A percentile compares a stretch with the other conserved stretches of the same genome.
phyloP scores from a whole-genome alignment of 2,329 filamentous ascomycete species.

The Aspergillus fumigatus region DNA sequence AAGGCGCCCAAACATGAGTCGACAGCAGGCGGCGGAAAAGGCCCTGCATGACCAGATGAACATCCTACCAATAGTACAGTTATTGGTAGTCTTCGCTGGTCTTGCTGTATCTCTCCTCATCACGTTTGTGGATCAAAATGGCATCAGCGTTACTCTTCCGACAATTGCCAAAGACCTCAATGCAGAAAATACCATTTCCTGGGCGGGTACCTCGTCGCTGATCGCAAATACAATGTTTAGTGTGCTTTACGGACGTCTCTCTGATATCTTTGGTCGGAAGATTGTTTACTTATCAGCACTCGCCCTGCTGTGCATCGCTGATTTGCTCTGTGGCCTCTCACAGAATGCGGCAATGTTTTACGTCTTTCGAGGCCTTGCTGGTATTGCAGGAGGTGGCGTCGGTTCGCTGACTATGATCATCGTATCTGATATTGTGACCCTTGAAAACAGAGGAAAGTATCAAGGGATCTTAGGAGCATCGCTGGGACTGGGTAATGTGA shows the following conservation, averaged over 20 bases:
- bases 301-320: slow-evolving; percentile 50
- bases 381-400: slow-evolving; percentile 60
- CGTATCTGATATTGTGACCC: slow-evolving; percentile 55
- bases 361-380: slow-evolving; percentile 56
- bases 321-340: slow-evolving; percentile 57
- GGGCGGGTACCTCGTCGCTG: slow-evolving; percentile 67
- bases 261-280: slow-evolving; percentile 60
- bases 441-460: slow-evolving; percentile 56
- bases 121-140: slow-evolving; percentile 55
- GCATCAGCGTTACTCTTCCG: slow-evolving; percentile 51
- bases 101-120: slow-evolving; percentile 53
- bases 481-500: slow-evolving; percentile 44
- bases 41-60: slow-evolving; percentile 54
- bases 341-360: slow-evolving; percentile 56
- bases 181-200: slow-evolving; percentile 53
- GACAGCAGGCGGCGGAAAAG: slow-evolving; percentile 40
- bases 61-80: slow-evolving; percentile 48
- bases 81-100: slow-evolving; percentile 46
- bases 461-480: slow-evolving; percentile 45
- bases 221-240: slow-evolving; percentile 63
- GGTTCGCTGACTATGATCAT: slow-evolving; percentile 59
- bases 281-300: slow-evolving; percentile 53
- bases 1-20: slow-evolving; percentile 21
- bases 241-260: slow-evolving; percentile 59
- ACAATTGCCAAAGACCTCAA: slow-evolving; percentile 48